phyloP scores from a whole-genome alignment of 163 green algal species.

The Chlorella variabilis region DNA sequence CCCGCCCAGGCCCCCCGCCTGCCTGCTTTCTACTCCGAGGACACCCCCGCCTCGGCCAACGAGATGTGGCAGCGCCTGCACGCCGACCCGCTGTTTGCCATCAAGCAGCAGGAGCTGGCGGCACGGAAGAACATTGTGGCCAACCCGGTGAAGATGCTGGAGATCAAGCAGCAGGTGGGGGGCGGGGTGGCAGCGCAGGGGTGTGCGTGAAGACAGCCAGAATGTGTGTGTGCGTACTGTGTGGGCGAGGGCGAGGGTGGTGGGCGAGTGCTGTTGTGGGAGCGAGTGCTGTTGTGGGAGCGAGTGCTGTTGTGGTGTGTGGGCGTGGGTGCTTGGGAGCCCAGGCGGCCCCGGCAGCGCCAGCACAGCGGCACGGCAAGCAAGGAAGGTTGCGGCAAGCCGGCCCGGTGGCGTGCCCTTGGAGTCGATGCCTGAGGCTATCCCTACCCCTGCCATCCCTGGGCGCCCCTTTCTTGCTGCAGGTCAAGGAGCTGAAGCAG shows the following conservation, averaged over 20 bases:
- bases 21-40: slow-evolving; percentile 67
- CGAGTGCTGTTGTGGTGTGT: too few relatives aligned
- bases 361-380: too few relatives aligned
- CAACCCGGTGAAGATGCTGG: slow-evolving; percentile 90
- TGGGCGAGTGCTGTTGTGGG: neutral
- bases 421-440: neutral
- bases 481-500: slow-evolving; percentile 56
- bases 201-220: neutral
- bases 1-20: neutral
- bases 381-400: too few relatives aligned
- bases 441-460: neutral
- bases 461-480: neutral
- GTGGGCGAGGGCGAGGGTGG: neutral
- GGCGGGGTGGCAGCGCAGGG: neutral
- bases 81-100: slow-evolving; percentile 89
- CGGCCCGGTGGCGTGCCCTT: too few relatives aligned
- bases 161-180: slow-evolving; percentile 77
- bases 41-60: slow-evolving; percentile 80
- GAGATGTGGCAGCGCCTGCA: slow-evolving; percentile 90
- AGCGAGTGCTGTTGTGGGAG: too few relatives aligned
- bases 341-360: too few relatives aligned
- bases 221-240: neutral
- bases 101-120: slow-evolving; percentile 83
- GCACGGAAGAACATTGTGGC: slow-evolving; percentile 70
- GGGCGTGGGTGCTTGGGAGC: too few relatives aligned